Evolutionary conservation across 2,329 filamentous ascomycete species (phyloP).

Genomic region (Helotiales sp.): DNA sequence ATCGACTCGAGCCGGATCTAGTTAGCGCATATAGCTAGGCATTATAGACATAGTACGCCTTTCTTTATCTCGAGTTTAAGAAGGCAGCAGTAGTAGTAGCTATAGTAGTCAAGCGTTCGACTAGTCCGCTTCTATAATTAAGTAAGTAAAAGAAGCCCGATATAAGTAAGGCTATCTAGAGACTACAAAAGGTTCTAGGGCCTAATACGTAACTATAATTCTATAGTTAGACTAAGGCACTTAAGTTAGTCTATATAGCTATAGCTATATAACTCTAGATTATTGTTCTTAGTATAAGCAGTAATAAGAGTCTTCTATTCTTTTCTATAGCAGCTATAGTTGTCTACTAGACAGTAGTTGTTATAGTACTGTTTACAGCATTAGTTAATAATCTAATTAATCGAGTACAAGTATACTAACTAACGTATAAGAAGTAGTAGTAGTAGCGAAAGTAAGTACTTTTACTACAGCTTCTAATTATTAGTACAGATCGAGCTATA

Average conservation of each 20-base stretch:
- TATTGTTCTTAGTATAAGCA: slow-evolving; percentile 11
- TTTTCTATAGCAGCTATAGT: slow-evolving; percentile 9
- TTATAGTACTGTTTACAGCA: slow-evolving; percentile 8
- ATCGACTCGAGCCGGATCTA: slow-evolving; percentile 5
- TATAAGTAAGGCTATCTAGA: background rate
- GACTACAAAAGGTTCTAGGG: background rate
- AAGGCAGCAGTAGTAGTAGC: background rate
- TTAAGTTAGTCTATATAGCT: background rate
- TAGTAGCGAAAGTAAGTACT: background rate
- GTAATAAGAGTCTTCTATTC: slow-evolving; percentile 8
- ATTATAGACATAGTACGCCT: background rate
- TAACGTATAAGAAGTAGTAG: slow-evolving; percentile 4
- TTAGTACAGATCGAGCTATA: slow-evolving; percentile 7
- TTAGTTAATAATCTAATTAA: slow-evolving; percentile 4
- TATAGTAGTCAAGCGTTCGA: background rate
- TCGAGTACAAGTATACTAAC: background rate
- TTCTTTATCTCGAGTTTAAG: background rate
- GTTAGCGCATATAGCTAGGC: slow-evolving; percentile 3
- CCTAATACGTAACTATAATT: background rate
- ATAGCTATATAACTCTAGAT: background rate
- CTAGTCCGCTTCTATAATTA: background rate
- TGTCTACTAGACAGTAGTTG: background rate
- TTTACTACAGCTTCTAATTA: background rate
- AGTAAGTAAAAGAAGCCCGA: background rate
- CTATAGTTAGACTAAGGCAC: background rate